Percentiles rank a stretch among this genome's conserved stretches.
phyloP scores from a whole-genome alignment of 768 basidiomycete species.

The Hygrophoropsis aurantiaca region DNA sequence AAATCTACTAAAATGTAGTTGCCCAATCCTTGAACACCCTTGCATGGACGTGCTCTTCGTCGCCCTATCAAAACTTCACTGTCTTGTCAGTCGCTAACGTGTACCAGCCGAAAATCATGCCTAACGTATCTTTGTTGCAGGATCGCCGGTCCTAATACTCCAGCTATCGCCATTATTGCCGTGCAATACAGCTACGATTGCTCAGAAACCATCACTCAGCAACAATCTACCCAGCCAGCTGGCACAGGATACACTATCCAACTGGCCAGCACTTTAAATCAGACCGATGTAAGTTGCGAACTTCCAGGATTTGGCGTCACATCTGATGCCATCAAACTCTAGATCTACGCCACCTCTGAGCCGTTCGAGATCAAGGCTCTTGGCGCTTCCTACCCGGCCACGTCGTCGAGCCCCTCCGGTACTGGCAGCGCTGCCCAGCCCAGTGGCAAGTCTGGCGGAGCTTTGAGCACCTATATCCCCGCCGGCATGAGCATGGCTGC shows the following conservation, averaged over 20 bases:
- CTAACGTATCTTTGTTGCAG: slow-evolving; percentile 26
- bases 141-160: slow-evolving; percentile 42
- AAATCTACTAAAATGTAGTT: no score
- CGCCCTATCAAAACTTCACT: slow-evolving; percentile 43
- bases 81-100: slow-evolving; percentile 44
- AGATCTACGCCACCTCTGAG: slow-evolving; percentile 58
- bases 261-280: slow-evolving; percentile 51
- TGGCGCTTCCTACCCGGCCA: slow-evolving; percentile 51
- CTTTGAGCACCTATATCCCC: slow-evolving; percentile 20
- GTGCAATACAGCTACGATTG: slow-evolving; percentile 58
- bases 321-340: background rate
- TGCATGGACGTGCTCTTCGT: slow-evolving; percentile 53
- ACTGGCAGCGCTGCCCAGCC: slow-evolving; percentile 19
- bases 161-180: slow-evolving; percentile 44
- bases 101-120: slow-evolving; percentile 8
- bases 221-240: slow-evolving; percentile 42
- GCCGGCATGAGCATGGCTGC: slow-evolving; percentile 28
- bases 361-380: slow-evolving; percentile 61
- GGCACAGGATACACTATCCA: slow-evolving; percentile 49
- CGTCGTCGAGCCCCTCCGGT: slow-evolving; percentile 23
- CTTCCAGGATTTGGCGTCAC: background rate
- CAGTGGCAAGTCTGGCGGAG: slow-evolving; percentile 11
- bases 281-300: slow-evolving; percentile 46
- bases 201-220: slow-evolving; percentile 48
- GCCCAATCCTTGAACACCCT: slow-evolving; percentile 56